phyloP scores from a whole-genome alignment of 2,329 filamentous ascomycete species.

The Aspergillus unguis region DNA sequence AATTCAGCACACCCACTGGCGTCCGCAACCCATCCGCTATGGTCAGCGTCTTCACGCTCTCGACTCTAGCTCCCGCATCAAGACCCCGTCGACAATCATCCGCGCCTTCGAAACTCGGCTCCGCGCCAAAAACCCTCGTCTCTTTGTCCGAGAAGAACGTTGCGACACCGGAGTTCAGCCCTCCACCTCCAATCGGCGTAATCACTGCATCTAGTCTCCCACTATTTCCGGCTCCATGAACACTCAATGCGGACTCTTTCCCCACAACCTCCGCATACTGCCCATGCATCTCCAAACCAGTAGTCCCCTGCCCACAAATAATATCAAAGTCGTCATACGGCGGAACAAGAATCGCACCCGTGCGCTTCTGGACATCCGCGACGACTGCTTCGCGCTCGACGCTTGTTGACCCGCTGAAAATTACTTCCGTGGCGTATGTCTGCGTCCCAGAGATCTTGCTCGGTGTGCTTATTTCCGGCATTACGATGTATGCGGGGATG shows the following conservation, averaged over 20 bases:
- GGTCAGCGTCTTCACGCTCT: conserved; percentile 69
- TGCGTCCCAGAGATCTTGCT: conserved; percentile 81
- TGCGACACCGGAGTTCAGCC: conserved; percentile 79
- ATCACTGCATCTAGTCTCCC: conserved; percentile 65
- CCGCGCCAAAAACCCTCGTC: conserved; percentile 78
- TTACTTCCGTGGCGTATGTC: conserved; percentile 71
- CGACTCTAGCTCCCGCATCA: conserved; percentile 60
- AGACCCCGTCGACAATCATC: conserved; percentile 78
- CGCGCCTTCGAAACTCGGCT: conserved; percentile 76
- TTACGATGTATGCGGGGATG: conserved; percentile 83
- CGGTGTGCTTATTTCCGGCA: conserved; percentile 82
- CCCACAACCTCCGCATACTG: conserved; percentile 61
- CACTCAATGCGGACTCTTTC: conserved; percentile 25
- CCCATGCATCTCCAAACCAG: conserved; percentile 74
- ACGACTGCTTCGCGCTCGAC: conserved; percentile 78
- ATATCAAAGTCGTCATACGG: conserved; percentile 93
- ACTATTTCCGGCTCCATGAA: conserved; percentile 14
- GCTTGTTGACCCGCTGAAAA: conserved; percentile 78
- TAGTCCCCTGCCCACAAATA: conserved; percentile 88
- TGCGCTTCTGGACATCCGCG: conserved; percentile 63
- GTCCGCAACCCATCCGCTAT: conserved; percentile 88
- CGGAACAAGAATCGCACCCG: conserved; percentile 75
- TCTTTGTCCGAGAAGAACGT: conserved; percentile 67
- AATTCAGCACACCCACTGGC: conserved; percentile 72
- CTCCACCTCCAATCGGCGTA: conserved; percentile 81